Percentiles rank a stretch among this genome's conserved stretches.
phyloP scores from a whole-genome alignment of 495 filamentous ascomycete genomes.

The Lasiosphaeria ovina region DNA sequence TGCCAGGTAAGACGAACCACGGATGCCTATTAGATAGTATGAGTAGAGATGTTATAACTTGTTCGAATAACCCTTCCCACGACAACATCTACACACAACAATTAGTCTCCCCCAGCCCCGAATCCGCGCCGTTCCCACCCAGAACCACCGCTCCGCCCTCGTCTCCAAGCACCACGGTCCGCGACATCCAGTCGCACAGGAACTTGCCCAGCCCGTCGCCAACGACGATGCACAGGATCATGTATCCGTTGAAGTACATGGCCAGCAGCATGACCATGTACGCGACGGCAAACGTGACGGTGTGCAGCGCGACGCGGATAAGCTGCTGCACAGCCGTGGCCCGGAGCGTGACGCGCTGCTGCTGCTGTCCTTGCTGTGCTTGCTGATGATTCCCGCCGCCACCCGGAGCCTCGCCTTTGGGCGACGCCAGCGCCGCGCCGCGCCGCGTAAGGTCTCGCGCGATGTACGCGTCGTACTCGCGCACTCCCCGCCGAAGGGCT shows the following conservation, averaged over 20 bases:
- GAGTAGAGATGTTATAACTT: no score
- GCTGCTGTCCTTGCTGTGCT: no score
- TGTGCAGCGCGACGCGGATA: conserved; percentile 48
- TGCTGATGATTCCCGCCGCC: no score
- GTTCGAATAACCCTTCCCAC: no score
- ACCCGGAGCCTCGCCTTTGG: no score
- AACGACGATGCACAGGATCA: conserved; percentile 57
- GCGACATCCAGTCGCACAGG: conserved; percentile 42
- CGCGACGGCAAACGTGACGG: conserved; percentile 50
- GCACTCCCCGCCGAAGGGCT: conserved; percentile 48
- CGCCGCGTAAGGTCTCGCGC: background rate
- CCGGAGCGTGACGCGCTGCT: conserved; percentile 36
- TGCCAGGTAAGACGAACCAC: no score
- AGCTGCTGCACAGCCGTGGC: conserved; percentile 48
- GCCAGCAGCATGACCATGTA: conserved; percentile 59
- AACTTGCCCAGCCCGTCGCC: conserved; percentile 50
- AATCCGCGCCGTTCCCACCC: no score
- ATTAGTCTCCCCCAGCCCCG: no score
- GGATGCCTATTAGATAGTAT: no score
- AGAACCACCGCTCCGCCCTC: background rate
- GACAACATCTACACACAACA: no score
- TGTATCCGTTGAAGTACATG: conserved; percentile 57
- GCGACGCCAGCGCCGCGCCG: no score
- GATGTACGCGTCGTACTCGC: conserved; percentile 54
- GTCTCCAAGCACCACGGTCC: conserved; percentile 20